Evolutionary conservation across 2,329 filamentous ascomycete genomes (phyloP).

Genomic region (Paecilomyces formosus): DNA sequence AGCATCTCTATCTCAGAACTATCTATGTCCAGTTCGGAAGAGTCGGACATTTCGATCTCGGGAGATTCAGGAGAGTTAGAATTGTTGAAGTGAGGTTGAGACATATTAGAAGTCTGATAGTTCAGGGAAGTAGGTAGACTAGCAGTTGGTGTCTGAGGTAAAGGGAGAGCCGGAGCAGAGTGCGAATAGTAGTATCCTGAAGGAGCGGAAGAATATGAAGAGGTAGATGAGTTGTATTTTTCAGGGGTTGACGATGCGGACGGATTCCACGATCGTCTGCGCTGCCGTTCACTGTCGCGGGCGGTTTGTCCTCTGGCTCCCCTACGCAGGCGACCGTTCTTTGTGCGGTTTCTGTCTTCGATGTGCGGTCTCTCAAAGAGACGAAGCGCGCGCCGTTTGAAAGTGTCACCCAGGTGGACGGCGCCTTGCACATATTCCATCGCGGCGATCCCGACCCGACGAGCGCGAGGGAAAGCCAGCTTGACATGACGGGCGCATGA

Average conservation of each 20-base stretch:
- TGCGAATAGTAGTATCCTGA: neutral
- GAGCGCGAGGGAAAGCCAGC: neutral
- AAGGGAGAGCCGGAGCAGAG: neutral
- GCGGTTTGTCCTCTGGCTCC: neutral
- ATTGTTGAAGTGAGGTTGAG: no score
- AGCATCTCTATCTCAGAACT: neutral
- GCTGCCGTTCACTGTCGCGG: neutral
- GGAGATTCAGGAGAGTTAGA: neutral
- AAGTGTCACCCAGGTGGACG: constrained; percentile 5
- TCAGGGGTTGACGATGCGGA: neutral
- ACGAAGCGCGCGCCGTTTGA: constrained; percentile 5
- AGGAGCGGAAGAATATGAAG: neutral
- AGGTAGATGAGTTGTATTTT: neutral
- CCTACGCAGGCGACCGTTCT: neutral
- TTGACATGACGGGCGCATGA: neutral
- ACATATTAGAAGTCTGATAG: no score
- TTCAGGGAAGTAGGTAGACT: no score
- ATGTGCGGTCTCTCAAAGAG: constrained; percentile 2
- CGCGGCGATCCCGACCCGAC: neutral
- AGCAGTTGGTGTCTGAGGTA: no score
- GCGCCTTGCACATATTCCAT: constrained; percentile 8
- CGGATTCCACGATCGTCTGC: neutral
- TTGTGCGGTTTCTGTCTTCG: neutral
- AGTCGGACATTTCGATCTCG: neutral
- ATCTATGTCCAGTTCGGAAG: neutral